Percentiles rank a stretch among this genome's conserved stretches.
These are phyloP conservation scores for Saraca asoca DNA, from an alignment of 331 rosid species.

Conservation along the genomic window DNA sequence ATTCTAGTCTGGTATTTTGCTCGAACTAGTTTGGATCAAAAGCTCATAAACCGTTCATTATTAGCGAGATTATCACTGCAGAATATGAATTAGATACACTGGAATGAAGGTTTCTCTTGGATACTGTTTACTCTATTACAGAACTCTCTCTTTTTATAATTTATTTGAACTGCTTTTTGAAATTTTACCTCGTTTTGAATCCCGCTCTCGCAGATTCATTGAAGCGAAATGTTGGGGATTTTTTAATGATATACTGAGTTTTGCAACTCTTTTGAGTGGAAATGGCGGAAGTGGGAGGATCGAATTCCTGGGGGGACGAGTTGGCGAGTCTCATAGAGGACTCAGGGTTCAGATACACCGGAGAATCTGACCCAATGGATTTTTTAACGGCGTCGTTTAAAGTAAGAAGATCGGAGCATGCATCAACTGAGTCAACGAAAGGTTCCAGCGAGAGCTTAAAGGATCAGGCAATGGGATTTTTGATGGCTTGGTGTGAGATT, in stretches of 20 bases:
- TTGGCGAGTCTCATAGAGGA: conserved; percentile 63
- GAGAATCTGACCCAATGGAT: conserved; percentile 40
- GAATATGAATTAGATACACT: no score
- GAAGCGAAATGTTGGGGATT: no score
- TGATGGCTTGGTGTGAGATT: conserved; percentile 90
- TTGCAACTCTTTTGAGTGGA: conserved; percentile 22
- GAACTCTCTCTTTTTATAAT: no score
- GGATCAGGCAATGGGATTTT: conserved; percentile 79
- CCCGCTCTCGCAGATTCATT: neutral
- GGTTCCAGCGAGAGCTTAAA: conserved; percentile 67
- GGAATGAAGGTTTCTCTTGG: no score
- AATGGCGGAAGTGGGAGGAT: conserved; percentile 70
- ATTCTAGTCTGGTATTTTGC: no score
- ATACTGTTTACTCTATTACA: no score
- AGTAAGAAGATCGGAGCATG: conserved; percentile 29
- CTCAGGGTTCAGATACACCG: conserved; percentile 41
- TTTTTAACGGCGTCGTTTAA: conserved; percentile 44
- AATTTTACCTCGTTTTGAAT: conserved; percentile 26
- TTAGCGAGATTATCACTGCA: no score
- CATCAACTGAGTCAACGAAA: conserved; percentile 33
- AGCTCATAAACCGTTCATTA: no score
- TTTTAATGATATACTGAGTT: no score
- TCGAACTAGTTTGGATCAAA: no score
- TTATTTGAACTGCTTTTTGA: neutral
- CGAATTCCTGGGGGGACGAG: conserved; percentile 66